Evolutionary conservation across 1,139 yeast genomes (phyloP), one percentile per base, ranked within the genome.

Genomic region (Meyerozyma elateridarum): DNA sequence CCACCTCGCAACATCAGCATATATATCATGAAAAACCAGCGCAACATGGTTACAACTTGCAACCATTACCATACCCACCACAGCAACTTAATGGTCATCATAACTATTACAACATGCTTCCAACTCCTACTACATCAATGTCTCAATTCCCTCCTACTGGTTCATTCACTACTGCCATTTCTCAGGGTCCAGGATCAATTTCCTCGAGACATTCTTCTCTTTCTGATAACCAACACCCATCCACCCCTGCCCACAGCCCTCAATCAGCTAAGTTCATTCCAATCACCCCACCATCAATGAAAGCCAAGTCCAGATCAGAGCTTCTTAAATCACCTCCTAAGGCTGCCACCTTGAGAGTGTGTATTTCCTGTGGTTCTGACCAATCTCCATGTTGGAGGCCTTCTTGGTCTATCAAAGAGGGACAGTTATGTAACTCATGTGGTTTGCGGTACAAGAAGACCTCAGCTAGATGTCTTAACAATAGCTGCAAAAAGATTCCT

Each of bases 321-420:
- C 39, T 52, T 33, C 36, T 54, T 31, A 59, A 53, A 41, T 58
- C 70, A n/a, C 70, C 72, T 4, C 60, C 67, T 15, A 54, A 51
- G 36, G 49, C 45, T 34, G 61, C 55, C 33, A 58, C 60, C 27
- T 52, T 59, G 25, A 68, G 89, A 46, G 72, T 75, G 36, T 91
- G 98, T 55, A 80, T 91, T 20, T 85, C 96, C 4, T 91, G 98
- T 60, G 88, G 89, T 8, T 79, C 93, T 1, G 85, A 81, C 41
- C 94, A 84, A 46, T 85, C 95, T 8, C 98, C 98, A 8, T 91
- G 98, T 58, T 91, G 98, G 98, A 76, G 98, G 53, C 98, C 98
- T 2, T 82, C 95, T 6, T 91, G 98, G 98, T 79, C 93, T 3
- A 64, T 70, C 29, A 73, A 79, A 47, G 87, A 83, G 39, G 97